Base-by-base conservation (phyloP, 305 asterid genomes). In the Stenogyne calaminthoides region DNA sequence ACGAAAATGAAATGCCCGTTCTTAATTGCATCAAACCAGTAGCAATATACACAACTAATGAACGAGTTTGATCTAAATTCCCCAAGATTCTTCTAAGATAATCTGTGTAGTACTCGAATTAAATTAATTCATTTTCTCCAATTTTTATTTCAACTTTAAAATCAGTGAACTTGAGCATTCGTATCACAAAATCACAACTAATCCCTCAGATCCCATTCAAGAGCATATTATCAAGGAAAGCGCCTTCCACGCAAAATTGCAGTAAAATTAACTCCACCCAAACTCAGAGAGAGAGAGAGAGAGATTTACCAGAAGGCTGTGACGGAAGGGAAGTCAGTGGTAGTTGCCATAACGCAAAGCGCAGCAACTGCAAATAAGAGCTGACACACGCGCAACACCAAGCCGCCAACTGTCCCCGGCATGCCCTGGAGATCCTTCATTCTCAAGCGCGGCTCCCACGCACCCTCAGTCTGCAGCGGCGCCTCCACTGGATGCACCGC, bases 331-430 rank as follows among this genome's bases (percentile, higher is more conserved):
- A 91, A 93, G 71, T 89, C 98, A 61, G 78, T 76, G 67, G 98
- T 88, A 74, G 96, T 86, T 58, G 91, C 89, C 98, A 93, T 93
- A 73, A 93, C 96, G 68, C 82, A 76, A 68, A 91, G 87, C 60
- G 97, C 87, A 34, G 86, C 89, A 62, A 63, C 85, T 52, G 97
- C 97, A 76, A 91, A 91, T 18, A 84, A 27, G 19, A 89, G 85
- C 79, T 93, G 97, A 60, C 78, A 64, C 9, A 87, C 75, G 34
- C 97, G 96, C 84, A 93, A 64, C 74, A 77, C 83, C 16, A 87
- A 76, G 32, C 96, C 97, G 19, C 96, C 96, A 76, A 88, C 83
- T 18, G 98, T 93, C 47, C 96, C 98, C 73, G 98, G 98, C 96
- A 84, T 93, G 25, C 98, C 98, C 70, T 88, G 98, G 36, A 91